Evolutionary conservation across 2,329 filamentous ascomycete species (phyloP).

Genomic region (Tothia fuscella): DNA sequence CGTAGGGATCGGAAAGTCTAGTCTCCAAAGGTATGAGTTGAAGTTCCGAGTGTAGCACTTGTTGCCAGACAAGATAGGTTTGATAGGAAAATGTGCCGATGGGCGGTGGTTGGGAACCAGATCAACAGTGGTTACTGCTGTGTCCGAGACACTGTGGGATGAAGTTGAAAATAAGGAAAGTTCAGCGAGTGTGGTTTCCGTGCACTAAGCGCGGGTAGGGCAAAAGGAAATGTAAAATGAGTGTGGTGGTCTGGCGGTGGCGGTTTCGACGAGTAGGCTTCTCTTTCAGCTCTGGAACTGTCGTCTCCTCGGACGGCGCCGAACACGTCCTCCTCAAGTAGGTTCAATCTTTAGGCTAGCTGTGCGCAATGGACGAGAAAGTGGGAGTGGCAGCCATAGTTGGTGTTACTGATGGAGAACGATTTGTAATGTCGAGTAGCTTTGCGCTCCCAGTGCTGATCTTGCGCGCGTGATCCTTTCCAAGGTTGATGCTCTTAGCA

Average conservation of each 20-base stretch:
- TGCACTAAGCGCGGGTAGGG: no score
- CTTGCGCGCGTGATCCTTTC: slow-evolving; percentile 53
- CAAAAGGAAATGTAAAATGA: slow-evolving; percentile 21
- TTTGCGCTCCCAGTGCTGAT: slow-evolving; percentile 70
- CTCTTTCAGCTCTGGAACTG: slow-evolving; percentile 15
- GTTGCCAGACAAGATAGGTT: slow-evolving; percentile 8
- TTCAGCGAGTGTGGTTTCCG: background rate
- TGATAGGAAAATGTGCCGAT: slow-evolving; percentile 18
- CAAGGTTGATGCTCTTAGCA: slow-evolving; percentile 59
- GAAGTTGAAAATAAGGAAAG: background rate
- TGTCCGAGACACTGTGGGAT: background rate
- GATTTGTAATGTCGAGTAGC: slow-evolving; percentile 51
- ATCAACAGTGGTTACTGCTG: background rate
- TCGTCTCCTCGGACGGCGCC: slow-evolving; percentile 11
- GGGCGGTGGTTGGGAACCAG: slow-evolving; percentile 15
- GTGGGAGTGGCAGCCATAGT: background rate
- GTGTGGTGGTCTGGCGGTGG: slow-evolving; percentile 21
- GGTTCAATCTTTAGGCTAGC: background rate
- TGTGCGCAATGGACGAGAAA: background rate
- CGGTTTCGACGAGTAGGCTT: slow-evolving; percentile 13
- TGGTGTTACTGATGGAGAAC: background rate
- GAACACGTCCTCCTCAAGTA: background rate
- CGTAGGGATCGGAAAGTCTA: no score
- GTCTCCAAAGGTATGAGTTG: no score
- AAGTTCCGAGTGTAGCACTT: no score